Evolutionary conservation across 305 asterid species (phyloP).

Genomic region (Solanum hybrid): DNA sequence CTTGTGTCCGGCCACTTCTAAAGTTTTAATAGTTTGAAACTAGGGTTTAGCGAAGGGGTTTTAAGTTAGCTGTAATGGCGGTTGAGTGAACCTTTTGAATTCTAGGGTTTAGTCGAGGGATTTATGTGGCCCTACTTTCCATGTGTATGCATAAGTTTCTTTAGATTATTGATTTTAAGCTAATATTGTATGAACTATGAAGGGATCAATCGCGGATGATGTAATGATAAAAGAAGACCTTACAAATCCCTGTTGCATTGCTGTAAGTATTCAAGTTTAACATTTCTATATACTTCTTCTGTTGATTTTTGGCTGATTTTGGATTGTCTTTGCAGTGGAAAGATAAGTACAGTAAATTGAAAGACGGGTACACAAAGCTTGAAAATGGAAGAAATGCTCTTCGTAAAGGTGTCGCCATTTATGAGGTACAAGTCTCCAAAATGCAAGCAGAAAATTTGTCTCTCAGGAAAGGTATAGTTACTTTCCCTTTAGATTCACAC

Average conservation of each 20-base stretch:
- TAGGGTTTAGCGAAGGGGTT: not conserved
- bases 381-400: slow-evolving; percentile 38
- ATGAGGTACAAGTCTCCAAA: slow-evolving; percentile 23
- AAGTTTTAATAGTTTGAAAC: not conserved
- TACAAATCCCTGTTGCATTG: slow-evolving; percentile 49
- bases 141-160: not conserved
- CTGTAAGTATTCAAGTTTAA: slow-evolving; percentile 25
- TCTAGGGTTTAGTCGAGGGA: not conserved
- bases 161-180: not conserved
- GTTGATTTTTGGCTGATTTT: not conserved
- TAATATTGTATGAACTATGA: not conserved
- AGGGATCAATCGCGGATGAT: slow-evolving; percentile 41
- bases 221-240: slow-evolving; percentile 33
- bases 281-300: not conserved
- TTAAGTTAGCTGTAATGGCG: not conserved
- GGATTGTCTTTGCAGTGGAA: slow-evolving; percentile 36
- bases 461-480: slow-evolving; percentile 43
- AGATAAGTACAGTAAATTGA: slow-evolving; percentile 40
- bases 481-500: not conserved
- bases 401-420: slow-evolving; percentile 23
- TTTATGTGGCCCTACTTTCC: not conserved
- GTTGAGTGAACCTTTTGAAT: not conserved
- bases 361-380: slow-evolving; percentile 34
- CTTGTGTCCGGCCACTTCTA: not conserved
- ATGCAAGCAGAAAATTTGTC: slow-evolving; percentile 33